These are phyloP conservation scores for Acephala macrosclerotiorum DNA, from an alignment of 2,329 filamentous ascomycete genomes.

Conservation along the genomic window DNA sequence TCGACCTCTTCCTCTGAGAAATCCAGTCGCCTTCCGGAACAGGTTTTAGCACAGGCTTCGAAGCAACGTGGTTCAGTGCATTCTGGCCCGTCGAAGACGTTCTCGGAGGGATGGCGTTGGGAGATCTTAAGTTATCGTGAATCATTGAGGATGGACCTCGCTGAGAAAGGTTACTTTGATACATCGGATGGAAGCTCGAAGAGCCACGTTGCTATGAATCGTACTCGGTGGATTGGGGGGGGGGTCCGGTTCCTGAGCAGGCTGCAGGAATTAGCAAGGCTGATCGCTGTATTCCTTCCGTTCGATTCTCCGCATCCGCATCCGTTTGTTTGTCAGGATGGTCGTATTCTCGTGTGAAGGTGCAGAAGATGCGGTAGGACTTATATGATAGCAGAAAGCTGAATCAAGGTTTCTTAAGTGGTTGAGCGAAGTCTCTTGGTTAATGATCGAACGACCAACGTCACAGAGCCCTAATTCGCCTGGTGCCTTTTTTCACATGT, in stretches of 20 bases:
- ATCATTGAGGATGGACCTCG: constrained; percentile 31
- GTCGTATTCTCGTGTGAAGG: constrained; percentile 1
- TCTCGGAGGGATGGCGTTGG: constrained; percentile 74
- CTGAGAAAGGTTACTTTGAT: constrained; percentile 30
- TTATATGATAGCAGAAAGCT: not conserved
- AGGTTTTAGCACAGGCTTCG: constrained; percentile 54
- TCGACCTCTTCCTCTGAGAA: constrained; percentile 48
- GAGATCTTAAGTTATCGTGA: constrained; percentile 50
- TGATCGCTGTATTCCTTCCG: constrained; percentile 9
- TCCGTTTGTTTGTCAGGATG: not conserved
- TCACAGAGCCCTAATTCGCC: constrained; percentile 14
- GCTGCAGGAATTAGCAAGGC: constrained; percentile 24
- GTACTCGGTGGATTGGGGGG: not conserved
- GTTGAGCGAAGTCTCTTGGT: not conserved
- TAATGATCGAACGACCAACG: constrained; percentile 1
- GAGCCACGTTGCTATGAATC: not conserved
- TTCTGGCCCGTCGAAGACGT: constrained; percentile 70
- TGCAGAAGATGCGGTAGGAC: not conserved
- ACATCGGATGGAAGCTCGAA: constrained; percentile 22
- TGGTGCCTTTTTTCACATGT: constrained; percentile 8
- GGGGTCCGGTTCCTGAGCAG: not conserved
- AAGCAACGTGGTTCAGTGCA: constrained; percentile 34
- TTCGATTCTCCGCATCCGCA: not conserved
- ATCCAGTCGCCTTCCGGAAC: constrained; percentile 71
- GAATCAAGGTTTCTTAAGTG: not conserved